Evolutionary conservation across 2,329 filamentous ascomycete genomes (phyloP), one percentile per base, ranked within the genome.

Genomic region (Cladosporium austrohemisphaericum): DNA sequence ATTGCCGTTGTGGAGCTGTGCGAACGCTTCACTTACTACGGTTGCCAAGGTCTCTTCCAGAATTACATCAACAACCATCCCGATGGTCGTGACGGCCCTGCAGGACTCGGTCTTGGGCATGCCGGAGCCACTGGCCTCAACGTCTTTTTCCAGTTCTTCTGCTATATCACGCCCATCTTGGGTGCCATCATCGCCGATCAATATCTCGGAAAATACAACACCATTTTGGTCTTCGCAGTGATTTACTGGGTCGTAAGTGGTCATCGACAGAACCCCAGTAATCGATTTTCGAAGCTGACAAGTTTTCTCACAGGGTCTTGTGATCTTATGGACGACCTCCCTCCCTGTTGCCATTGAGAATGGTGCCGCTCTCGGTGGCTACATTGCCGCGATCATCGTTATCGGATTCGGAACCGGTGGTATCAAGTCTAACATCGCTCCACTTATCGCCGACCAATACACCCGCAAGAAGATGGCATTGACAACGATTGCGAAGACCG

Each of bases 401-500:
- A 79, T 89, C 62, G 85, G 84, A n/a, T 66, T 88, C 23, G 86
- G 86, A 35, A 88, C 85, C 1, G 86, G 86, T 54, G 85, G 87
- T 60, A 89, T 91, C 78, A 92, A 91, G 73, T 80, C 84, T 54
- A 91, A 91, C 62, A 85, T 91, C 35, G 70, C 70, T 6, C 73
- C 73, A 2, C 55, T 76, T 16, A 74, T 76, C 49, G 73, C 72
- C 7, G 73, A 76, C 55, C 73, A 76, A 56, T 71, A 74, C 43
- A 64, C 62, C 5, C 65, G 65, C 14, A 70, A 64, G n/a, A 67
- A 62, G 20, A 67, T 69, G 18, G 69, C 67, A 38, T 58, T 76
- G 48, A 70, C 65, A 49, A 64, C 60, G 1, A 16, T 29, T 3
- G 38, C 68, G 1, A 57, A 72, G 60, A 68, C 54, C 60, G 71